Evolutionary conservation across 1,139 yeast species (phyloP).

Genomic region (Candida smagusa): DNA sequence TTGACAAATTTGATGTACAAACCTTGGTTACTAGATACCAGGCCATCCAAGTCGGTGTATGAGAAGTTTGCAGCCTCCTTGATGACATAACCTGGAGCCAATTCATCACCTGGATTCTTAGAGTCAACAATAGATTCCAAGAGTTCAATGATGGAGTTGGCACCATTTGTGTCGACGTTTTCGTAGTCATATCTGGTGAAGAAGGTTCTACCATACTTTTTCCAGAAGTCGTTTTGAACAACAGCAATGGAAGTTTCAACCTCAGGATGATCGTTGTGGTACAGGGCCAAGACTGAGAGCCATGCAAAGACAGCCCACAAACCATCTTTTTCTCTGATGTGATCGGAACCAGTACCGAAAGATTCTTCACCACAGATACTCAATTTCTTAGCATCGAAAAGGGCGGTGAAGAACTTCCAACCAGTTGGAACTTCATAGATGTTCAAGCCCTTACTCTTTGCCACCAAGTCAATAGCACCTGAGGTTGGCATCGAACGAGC

Average conservation of each 20-base stretch:
- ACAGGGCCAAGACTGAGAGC: slow-evolving; percentile 90
- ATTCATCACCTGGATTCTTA: slow-evolving; percentile 40
- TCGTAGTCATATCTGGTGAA: slow-evolving; percentile 96
- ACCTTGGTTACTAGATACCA: slow-evolving; percentile 90
- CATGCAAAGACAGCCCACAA: slow-evolving; percentile 97
- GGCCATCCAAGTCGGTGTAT: slow-evolving; percentile 93
- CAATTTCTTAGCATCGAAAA: slow-evolving; percentile 87
- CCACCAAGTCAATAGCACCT: slow-evolving; percentile 91
- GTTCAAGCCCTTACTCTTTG: slow-evolving; percentile 67
- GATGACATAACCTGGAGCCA: slow-evolving; percentile 50
- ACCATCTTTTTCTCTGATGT: slow-evolving; percentile 96
- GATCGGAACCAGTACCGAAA: slow-evolving; percentile 97
- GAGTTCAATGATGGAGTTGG: slow-evolving; percentile 60
- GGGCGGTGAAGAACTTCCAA: slow-evolving; percentile 96
- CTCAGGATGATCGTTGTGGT: slow-evolving; percentile 56
- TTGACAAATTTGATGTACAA: slow-evolving; percentile 75
- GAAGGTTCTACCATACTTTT: slow-evolving; percentile 92
- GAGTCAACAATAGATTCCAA: slow-evolving; percentile 40
- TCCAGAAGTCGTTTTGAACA: slow-evolving; percentile 87
- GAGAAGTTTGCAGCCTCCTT: slow-evolving; percentile 83
- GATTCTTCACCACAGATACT: slow-evolving; percentile 98
- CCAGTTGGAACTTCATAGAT: slow-evolving; percentile 98
- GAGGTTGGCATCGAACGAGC: slow-evolving; percentile 99
- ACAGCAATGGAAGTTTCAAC: slow-evolving; percentile 64
- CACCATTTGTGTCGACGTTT: slow-evolving; percentile 73